Evolutionary conservation across 2,329 filamentous ascomycete species (phyloP), one percentile per base, ranked within the genome.

Genomic region (Fusarium compactum): DNA sequence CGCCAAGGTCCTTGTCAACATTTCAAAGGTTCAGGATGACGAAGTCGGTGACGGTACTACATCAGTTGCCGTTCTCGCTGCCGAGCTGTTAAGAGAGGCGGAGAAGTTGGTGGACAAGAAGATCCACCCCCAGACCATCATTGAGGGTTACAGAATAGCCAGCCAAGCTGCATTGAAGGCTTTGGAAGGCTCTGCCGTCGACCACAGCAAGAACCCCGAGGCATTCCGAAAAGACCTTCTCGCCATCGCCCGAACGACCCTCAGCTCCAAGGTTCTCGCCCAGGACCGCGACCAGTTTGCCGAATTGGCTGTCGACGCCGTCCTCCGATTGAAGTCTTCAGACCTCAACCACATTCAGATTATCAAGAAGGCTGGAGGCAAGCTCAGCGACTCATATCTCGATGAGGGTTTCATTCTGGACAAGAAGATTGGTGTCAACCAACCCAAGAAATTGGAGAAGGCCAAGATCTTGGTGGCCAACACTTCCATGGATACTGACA

Each of bases 401-500:
- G 96, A 99, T 78, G 94, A 98, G 77, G 96, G 96, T 8, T 99
- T 99, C 85, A 98, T 99, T 78, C 86, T 99, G 58, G 96, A 99
- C 85, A 99, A 99, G 89, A 97, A 95, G 85, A 97, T 99, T 72
- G 96, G 96, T 74, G 95, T 98, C 62, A 98, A 98, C 85, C 96
- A 99, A 82, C 96, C 96, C 58, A 98, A 98, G 87, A 88, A 94
- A 63, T 86, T 99, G 77, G 95, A 98, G 82, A 98, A 99, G 81
- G 96, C 95, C 73, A 99, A 98, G 86, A 99, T 99, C 72, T 84
- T 99, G 60, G 93, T 99, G 24, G 96, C 96, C 70, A 99, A 99
- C 84, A 99, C 96, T 12, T 92, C 95, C 15, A 99, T 99, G 96
- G 96, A 99, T 82, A 99, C 96, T 38, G 96, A 99, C 84, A 99